Conservation (phyloP, 805 yeast genomes). For the Ogataea salicorniae region DNA sequence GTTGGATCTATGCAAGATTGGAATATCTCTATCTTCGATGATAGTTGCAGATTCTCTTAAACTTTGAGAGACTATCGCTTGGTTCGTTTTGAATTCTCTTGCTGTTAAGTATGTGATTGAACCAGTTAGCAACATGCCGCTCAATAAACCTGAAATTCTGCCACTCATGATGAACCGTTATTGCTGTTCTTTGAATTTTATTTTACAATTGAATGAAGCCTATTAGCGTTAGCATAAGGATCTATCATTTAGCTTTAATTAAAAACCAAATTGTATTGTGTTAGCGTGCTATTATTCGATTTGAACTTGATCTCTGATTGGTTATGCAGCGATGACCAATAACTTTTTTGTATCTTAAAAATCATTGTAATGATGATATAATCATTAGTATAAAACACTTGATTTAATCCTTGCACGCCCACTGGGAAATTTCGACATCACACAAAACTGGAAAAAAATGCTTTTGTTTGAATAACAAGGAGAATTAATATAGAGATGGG, state of each 20-base stretch:
- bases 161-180: constrained; percentile 31
- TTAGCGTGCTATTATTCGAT: neutral
- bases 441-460: neutral
- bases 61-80: constrained; percentile 39
- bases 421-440: neutral
- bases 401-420: neutral
- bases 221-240: too few relatives aligned
- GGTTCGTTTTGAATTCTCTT: constrained; percentile 46
- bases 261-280: too few relatives aligned
- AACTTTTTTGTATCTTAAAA: too few relatives aligned
- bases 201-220: neutral
- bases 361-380: too few relatives aligned
- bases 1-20: constrained; percentile 40
- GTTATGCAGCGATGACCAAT: neutral
- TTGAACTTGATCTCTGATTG: neutral
- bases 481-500: neutral
- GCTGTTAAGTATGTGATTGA: constrained; percentile 59
- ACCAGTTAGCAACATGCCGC: constrained; percentile 59
- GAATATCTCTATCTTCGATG: constrained; percentile 49
- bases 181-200: neutral
- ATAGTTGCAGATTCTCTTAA: constrained; percentile 44
- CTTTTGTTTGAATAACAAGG: neutral
- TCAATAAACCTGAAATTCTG: constrained; percentile 50
- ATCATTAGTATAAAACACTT: too few relatives aligned
- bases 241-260: neutral